Conservation (phyloP, 2,329 filamentous ascomycete genomes). For the Cladosporium sp. region DNA sequence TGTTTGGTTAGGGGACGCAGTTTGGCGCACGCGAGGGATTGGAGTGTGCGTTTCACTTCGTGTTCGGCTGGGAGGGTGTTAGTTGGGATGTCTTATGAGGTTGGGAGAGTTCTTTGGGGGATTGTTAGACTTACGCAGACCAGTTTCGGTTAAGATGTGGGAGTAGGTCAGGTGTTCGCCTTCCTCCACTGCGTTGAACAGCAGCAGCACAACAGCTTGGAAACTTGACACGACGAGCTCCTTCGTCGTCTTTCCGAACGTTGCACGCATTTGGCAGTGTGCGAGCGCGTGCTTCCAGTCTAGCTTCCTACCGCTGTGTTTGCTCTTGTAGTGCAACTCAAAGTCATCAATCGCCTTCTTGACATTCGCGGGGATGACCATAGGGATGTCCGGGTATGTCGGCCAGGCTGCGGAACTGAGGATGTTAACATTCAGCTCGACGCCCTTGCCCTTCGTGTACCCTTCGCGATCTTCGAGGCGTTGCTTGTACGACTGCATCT, state of each 20-base stretch:
- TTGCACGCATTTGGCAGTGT: constrained; percentile 79
- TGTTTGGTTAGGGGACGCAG: constrained; percentile 78
- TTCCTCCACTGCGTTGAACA: constrained; percentile 72
- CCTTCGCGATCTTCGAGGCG: constrained; percentile 53
- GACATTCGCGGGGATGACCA: constrained; percentile 73
- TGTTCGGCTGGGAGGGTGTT: constrained; percentile 50
- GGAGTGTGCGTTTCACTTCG: constrained; percentile 84
- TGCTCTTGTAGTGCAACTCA: constrained; percentile 79
- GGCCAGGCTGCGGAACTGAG: constrained; percentile 93
- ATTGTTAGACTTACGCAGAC: constrained; percentile 57
- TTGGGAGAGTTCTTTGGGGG: not conserved
- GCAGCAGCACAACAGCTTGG: constrained; percentile 82
- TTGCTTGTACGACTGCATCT: constrained; percentile 83
- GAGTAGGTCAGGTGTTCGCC: constrained; percentile 67
- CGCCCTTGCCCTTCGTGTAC: constrained; percentile 45
- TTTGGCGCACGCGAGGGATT: constrained; percentile 91
- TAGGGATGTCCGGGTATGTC: constrained; percentile 71
- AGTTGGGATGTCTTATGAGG: constrained; percentile 23
- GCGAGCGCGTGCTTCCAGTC: constrained; percentile 93
- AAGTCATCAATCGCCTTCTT: constrained; percentile 75
- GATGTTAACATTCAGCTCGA: constrained; percentile 83
- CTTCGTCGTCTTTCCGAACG: constrained; percentile 75
- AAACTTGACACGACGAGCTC: constrained; percentile 89
- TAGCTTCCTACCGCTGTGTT: constrained; percentile 82
- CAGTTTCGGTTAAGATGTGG: constrained; percentile 70